Evolutionary conservation across 306 rosid genomes (phyloP).

Genomic region (Ochetophila trinervis): DNA sequence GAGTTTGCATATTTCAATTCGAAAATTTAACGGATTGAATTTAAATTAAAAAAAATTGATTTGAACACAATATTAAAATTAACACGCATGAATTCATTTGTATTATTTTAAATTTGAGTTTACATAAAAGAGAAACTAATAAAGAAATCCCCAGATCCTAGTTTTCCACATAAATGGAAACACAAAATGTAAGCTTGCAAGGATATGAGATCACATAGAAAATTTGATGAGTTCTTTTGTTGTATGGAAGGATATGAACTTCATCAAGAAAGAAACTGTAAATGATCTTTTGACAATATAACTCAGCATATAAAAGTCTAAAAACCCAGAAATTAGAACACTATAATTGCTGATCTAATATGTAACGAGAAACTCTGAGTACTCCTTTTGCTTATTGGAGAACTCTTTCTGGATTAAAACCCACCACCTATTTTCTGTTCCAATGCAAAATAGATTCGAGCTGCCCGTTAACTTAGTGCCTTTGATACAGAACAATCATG

Average conservation of each 20-base stretch:
- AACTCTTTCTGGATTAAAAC: slow-evolving; percentile 10
- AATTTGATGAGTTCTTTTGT: not conserved
- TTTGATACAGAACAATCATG: slow-evolving; percentile 3
- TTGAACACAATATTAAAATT: too few relatives aligned
- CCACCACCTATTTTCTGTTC: slow-evolving; percentile 8
- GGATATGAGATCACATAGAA: not conserved
- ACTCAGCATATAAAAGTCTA: slow-evolving; percentile 6
- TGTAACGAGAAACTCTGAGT: slow-evolving; percentile 10
- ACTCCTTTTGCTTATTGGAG: slow-evolving; percentile 11
- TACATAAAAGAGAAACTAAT: not conserved
- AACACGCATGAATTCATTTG: too few relatives aligned
- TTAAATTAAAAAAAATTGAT: too few relatives aligned
- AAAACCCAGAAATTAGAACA: slow-evolving; percentile 10
- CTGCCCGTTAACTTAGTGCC: not conserved
- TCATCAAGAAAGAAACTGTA: slow-evolving; percentile 2
- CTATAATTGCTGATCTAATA: slow-evolving; percentile 6
- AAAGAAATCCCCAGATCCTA: too few relatives aligned
- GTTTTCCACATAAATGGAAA: not conserved
- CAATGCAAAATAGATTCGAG: slow-evolving; percentile 10
- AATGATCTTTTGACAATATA: slow-evolving; percentile 1
- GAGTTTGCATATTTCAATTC: too few relatives aligned
- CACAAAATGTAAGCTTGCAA: not conserved
- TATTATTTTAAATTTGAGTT: too few relatives aligned
- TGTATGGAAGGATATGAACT: slow-evolving; percentile 1
- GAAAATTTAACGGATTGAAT: too few relatives aligned